Conservation (phyloP, 2,329 filamentous ascomycete genomes). For the Trichothecium roseum region DNA sequence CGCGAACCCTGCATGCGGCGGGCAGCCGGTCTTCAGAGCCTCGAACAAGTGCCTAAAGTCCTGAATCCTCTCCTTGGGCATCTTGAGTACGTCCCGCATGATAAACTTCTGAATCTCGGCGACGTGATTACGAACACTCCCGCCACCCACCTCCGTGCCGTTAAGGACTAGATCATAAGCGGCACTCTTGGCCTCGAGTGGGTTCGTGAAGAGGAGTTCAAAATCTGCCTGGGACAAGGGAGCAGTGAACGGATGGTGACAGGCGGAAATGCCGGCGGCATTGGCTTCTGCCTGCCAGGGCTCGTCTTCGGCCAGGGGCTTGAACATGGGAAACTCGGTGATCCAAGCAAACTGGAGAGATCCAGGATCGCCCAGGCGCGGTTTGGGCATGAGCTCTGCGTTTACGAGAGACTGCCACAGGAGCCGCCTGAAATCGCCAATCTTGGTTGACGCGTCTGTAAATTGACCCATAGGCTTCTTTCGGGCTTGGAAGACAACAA, state of each 20-base stretch:
- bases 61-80: conserved; percentile 58
- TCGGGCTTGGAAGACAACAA: conserved; percentile 75
- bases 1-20: conserved; percentile 88
- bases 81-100: conserved; percentile 72
- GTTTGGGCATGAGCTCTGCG: conserved; percentile 39
- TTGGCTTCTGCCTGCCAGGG: conserved; percentile 66
- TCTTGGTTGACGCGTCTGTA: conserved; percentile 48
- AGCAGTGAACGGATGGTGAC: conserved; percentile 93
- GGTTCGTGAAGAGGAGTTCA: conserved; percentile 61
- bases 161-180: conserved; percentile 97
- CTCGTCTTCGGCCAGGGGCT: conserved; percentile 49
- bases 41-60: conserved; percentile 81
- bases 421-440: conserved; percentile 64
- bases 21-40: conserved; percentile 75
- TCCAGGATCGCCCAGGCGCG: conserved; percentile 22
- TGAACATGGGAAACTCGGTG: conserved; percentile 86
- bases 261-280: conserved; percentile 67
- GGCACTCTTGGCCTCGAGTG: conserved; percentile 64
- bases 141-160: conserved; percentile 86
- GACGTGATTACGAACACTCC: conserved; percentile 84
- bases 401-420: conserved; percentile 60
- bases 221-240: conserved; percentile 65
- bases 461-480: conserved; percentile 47
- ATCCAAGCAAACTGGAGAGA: conserved; percentile 72
- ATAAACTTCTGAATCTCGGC: conserved; percentile 75